Evolutionary conservation across 2,329 filamentous ascomycete species (phyloP), one percentile per base, ranked within the genome.

Genomic region (Coniochaeta hoffmannii): DNA sequence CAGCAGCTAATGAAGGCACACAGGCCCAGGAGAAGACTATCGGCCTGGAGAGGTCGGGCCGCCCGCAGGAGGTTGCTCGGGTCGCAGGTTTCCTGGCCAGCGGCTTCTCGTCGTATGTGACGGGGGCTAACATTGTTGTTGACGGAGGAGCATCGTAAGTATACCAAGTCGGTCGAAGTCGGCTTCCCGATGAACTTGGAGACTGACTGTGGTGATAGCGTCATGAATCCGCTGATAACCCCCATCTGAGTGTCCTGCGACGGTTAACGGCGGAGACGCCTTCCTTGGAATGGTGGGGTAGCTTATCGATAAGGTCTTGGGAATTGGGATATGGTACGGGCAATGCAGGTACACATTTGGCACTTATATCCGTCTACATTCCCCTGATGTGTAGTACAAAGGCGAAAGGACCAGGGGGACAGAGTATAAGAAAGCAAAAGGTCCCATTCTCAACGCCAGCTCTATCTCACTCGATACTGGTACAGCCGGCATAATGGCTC

Each of bases 51-150:
- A 73, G 82, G 56, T 73, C 79, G 9, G 83, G 82, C 0, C 64
- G 75, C 17, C 79, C 82, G 0, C 76, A 77, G 53, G 82, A 86
- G 63, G 79, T 86, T 10, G 83, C 75, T 1, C 69, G 79, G 34
- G 81, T 85, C 3, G 82, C 79, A 0, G 82, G 83, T 0, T 86
- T 86, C 63, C 69, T 86, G 59, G 81, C 82, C 2, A 81, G 76
- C 66, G 81, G 81, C 0, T 86, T 86, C 66, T 82, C 78, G 58
- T 80, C 76, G 55, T 86, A 86, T 66, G 74, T 86, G 44, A 85
- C 79, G 0, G 83, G 83, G 1, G 73, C 79, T 2, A 85, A 86
- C 64, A 66, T 86, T 62, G 76, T 84, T 14, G 81, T 85, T 14
- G 82, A 86, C 69, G 83, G 81, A 4, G 83, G 82, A 8, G 78